Base-by-base conservation (phyloP, 2,329 filamentous ascomycete genomes). In the Alternaria ethzedia region DNA sequence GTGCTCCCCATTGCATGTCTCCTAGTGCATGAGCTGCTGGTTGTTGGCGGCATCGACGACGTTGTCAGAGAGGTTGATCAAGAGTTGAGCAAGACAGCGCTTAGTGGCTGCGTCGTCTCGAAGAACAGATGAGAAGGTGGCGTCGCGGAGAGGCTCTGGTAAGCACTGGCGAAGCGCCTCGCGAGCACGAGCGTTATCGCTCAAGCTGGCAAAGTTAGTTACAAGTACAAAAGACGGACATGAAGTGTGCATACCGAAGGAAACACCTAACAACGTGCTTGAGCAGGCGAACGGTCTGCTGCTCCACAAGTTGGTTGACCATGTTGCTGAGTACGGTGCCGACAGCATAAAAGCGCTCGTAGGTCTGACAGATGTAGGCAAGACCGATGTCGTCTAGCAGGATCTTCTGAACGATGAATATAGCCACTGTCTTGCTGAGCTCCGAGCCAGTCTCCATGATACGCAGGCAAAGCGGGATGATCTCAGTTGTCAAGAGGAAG, bases 391-490 rank as follows among this genome's bases (percentile, higher is more conserved):
- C 96, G 77, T 99, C 96, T 3, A 99, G 88, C 56, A 99, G 84
- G 25, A 99, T 99, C 86, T 99, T 99, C 82, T 99, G 96, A 17
- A 99, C 96, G 74, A 99, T 99, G 84, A 99, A 99, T 75, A 99
- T 99, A 62, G 96, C 96, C 13, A 99, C 96, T 0, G 96, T 99
- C 85, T 99, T 99, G 85, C 94, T 97, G 64, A 99, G 87, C 82
- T 99, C 96, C 1, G 94, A 97, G 54, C 96, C 96, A 0, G 96
- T 99, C 84, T 99, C 96, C 96, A 99, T 99, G 77, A 99, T 99
- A 65, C 96, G 90, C 47, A 99, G 89, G 80, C 96, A 99, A 12
- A 99, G 88, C 10, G 96, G 96, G 62, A 99, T 99, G 71, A 99
- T 99, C 82, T 99, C 96, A 28, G 96, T 99, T 2, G 96, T 98